Base-by-base conservation (phyloP, 2,329 filamentous ascomycete species). In the Beauveria rudraprayagi region DNA sequence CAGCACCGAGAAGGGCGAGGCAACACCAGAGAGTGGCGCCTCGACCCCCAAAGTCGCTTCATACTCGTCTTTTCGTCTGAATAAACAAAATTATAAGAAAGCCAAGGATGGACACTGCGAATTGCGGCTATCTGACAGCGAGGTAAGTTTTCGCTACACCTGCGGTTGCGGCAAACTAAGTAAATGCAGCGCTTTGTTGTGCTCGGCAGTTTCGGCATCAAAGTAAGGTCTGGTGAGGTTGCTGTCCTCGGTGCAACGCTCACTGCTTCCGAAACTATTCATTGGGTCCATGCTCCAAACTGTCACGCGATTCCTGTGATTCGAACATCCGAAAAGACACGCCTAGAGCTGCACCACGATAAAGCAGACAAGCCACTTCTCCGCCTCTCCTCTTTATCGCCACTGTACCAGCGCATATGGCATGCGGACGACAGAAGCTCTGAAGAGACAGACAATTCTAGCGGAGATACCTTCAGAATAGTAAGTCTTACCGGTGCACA, bases 271-370 rank as follows among this genome's bases (percentile, higher is more conserved):
- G 73, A 78, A 28, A 70, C 67, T 1, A 69, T 76, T 6, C 76
- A 81, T 64, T 85, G 82, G 77, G 78, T 90, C 17, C 84, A 83
- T 70, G 87, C 88, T 17, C 83, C 89, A 1, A 80, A 82, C 47
- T 90, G 86, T 43, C 84, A 91, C 68, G 85, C 89, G 1, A 72
- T 93, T 1, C 88, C 88, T 1, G 83, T 88, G 0, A 78, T 93
- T 40, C 75, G 83, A 52, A 84, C 80, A 48, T 67, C 74, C 0
- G 77, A 83, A 51, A 71, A 78, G 10, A 77, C 78, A 0, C 71
- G 69, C 1, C 70, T 90, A 1, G 81, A 88, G 62, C 71, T 91
- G 26, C 75, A 80, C 40, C 70, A 86, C 5, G 79, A 83, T 56
- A 78, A 81, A 1, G 77, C 74, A 9, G 74, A 79, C 2, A 71